Conservation (phyloP, 2,329 filamentous ascomycete genomes). For the Neoarthrinium moseri region DNA sequence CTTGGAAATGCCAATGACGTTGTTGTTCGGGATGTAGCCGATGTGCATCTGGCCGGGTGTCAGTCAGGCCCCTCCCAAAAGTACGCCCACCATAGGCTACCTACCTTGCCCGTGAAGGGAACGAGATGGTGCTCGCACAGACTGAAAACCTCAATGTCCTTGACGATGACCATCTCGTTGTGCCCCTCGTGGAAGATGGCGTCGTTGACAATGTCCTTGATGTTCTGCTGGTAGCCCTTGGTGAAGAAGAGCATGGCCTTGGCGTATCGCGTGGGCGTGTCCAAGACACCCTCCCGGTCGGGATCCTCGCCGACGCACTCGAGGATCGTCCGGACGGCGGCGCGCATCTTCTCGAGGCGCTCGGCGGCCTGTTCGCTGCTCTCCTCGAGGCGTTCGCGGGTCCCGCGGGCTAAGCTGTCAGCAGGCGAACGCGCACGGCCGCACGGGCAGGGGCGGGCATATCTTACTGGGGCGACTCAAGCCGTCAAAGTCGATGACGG, state of each 20-base stretch:
- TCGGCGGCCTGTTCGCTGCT: conserved; percentile 46
- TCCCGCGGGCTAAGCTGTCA: conserved; percentile 54
- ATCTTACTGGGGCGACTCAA: conserved; percentile 58
- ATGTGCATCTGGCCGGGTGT: conserved; percentile 81
- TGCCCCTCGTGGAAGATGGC: conserved; percentile 97
- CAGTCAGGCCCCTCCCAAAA: too few species aligned
- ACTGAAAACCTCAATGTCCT: conserved; percentile 93
- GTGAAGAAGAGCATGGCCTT: conserved; percentile 96
- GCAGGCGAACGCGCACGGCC: conserved; percentile 3
- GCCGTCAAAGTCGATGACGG: conserved; percentile 61
- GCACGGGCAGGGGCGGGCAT: conserved; percentile 10
- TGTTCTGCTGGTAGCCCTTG: conserved; percentile 93
- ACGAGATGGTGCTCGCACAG: conserved; percentile 97
- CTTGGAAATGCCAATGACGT: conserved; percentile 91
- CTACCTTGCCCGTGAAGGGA: conserved; percentile 90
- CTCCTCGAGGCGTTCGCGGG: conserved; percentile 61
- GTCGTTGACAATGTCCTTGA: conserved; percentile 85
- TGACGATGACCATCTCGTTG: conserved; percentile 96
- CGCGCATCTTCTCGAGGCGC: conserved; percentile 58
- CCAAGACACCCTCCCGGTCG: conserved; percentile 62
- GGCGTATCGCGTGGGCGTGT: conserved; percentile 81
- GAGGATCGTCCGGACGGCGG: conserved; percentile 63
- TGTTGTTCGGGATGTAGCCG: conserved; percentile 88
- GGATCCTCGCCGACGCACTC: conserved; percentile 70
- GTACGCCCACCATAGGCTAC: too few species aligned